Evolutionary conservation across 306 rosid genomes (phyloP), one percentile per base, ranked within the genome.

Genomic region (Ochetophila trinervis): DNA sequence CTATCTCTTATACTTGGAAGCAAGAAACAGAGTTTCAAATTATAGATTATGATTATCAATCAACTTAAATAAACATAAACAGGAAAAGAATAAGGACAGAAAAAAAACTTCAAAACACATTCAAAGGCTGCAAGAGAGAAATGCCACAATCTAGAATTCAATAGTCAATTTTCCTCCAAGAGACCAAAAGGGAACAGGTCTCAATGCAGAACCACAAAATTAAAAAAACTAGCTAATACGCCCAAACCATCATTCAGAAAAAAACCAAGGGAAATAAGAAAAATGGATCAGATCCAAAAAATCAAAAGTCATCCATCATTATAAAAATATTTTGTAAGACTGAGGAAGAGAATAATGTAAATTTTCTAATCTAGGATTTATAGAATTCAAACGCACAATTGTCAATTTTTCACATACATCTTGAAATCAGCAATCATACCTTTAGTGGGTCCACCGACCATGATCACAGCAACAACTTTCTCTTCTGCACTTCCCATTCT

Each of bases 361-460:
- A 5, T 36, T 36, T 36, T 5, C 42, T 36, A 7, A 36, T 36
- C 42, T 36, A 10, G 45, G 45, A 40, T 40, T 1, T 40, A n/a
- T 12, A 40, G 45, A 40, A 40, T 40, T 40, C 45, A 40, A 10
- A 40, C 1, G 12, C 45, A 0, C 0, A 40, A 40, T 40, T 40
- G 45, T 40, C 45, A 40, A 6, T 36, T 27, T 36, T 40, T 30
- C 53, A 17, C n/a, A 50, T 5, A 12, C 40, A 37, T 2, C 35
- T 56, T 20, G 55, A 65, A n/a, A 47, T 47, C 12, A 22, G 23
- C 21, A 34, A n/a, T 18, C 55, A 42, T 75, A 88, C 97, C 99
- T 88, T 93, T 93, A 19, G 96, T 93, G 19, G 99, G 99, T 23
- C 99, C 99, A 42, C 97, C 97, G 47, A 93, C 99, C 99, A 93